Percentiles rank a stretch among this genome's conserved stretches.
Conservation (phyloP, 805 yeast species). For the Candida golubevii region DNA sequence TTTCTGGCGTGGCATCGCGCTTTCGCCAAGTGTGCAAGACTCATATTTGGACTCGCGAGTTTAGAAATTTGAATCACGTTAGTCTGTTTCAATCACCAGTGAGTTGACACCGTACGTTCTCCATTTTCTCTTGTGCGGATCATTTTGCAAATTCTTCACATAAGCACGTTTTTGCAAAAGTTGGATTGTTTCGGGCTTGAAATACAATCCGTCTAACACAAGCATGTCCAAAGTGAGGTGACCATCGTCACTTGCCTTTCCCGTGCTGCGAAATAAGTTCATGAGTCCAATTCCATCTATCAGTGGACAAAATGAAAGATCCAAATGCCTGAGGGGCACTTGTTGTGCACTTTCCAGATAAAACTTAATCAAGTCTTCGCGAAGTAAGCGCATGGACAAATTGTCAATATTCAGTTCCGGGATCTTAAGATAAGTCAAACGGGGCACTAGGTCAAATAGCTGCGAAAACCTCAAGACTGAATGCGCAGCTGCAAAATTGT, state of each 20-base stretch:
- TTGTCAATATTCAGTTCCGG: slow-evolving; percentile 37
- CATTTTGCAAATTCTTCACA: slow-evolving; percentile 20
- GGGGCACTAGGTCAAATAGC: slow-evolving; percentile 16
- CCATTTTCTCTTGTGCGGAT: slow-evolving; percentile 29
- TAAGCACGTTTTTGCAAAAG: slow-evolving; percentile 17
- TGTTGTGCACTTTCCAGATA: slow-evolving; percentile 11
- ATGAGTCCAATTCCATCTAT: slow-evolving; percentile 39
- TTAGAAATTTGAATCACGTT: too few relatives aligned
- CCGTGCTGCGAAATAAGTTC: slow-evolving; percentile 20
- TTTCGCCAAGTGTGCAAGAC: slow-evolving; percentile 6
- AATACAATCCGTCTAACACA: slow-evolving; percentile 31
- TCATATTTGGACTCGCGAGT: slow-evolving; percentile 1
- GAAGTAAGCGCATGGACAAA: slow-evolving; percentile 27
- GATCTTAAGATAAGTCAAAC: slow-evolving; percentile 21
- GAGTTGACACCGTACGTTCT: slow-evolving; percentile 33
- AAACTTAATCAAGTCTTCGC: slow-evolving; percentile 20
- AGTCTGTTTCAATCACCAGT: slow-evolving; percentile 12
- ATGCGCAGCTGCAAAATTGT: slow-evolving; percentile 7
- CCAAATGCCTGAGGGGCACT: slow-evolving; percentile 22
- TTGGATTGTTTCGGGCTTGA: slow-evolving; percentile 26
- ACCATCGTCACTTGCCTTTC: background rate
- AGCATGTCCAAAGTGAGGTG: slow-evolving; percentile 20
- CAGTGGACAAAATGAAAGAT: slow-evolving; percentile 32
- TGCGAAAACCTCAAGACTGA: slow-evolving; percentile 9
- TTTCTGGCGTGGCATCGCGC: slow-evolving; percentile 9